phyloP scores from a whole-genome alignment of 2,329 filamentous ascomycete species.

The Aaosphaeria pasadenensis region DNA sequence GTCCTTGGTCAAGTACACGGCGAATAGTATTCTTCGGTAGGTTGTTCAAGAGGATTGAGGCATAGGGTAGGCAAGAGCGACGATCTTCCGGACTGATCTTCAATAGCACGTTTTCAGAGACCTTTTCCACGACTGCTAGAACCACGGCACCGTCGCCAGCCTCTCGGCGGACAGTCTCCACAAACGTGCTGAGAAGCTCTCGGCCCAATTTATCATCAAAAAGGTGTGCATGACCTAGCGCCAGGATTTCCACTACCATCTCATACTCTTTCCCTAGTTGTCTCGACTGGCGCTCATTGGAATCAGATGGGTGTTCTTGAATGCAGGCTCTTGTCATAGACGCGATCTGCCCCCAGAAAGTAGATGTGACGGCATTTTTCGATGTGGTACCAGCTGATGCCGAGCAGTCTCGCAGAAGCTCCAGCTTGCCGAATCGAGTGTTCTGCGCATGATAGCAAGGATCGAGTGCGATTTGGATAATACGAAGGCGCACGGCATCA shows the following conservation, averaged over 20 bases:
- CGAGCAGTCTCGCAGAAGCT: constrained; percentile 38
- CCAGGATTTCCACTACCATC: constrained; percentile 66
- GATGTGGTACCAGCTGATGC: constrained; percentile 16
- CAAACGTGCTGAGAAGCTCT: constrained; percentile 56
- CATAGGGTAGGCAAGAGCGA: constrained; percentile 17
- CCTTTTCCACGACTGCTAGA: constrained; percentile 66
- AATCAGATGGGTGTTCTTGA: constrained; percentile 16
- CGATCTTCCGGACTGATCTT: constrained; percentile 15
- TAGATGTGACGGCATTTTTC: constrained; percentile 14
- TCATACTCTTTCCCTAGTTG: constrained; percentile 67
- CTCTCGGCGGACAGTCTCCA: constrained; percentile 56
- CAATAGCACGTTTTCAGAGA: constrained; percentile 50
- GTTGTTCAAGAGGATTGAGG: constrained; percentile 33
- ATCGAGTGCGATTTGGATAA: constrained; percentile 50
- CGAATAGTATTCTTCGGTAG: constrained; percentile 44
- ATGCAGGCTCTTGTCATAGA: constrained; percentile 18
- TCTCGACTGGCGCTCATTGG: constrained; percentile 20
- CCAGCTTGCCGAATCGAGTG: constrained; percentile 33
- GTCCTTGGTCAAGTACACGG: constrained; percentile 57
- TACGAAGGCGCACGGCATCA: constrained; percentile 35
- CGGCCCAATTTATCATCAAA: constrained; percentile 14
- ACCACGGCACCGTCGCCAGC: constrained; percentile 66
- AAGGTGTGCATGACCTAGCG: constrained; percentile 50
- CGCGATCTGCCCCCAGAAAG: constrained; percentile 29
- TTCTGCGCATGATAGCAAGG: constrained; percentile 54